These are phyloP conservation scores for Endothia cerciana DNA, from an alignment of 2,329 filamentous ascomycete genomes.

Conservation along the genomic window DNA sequence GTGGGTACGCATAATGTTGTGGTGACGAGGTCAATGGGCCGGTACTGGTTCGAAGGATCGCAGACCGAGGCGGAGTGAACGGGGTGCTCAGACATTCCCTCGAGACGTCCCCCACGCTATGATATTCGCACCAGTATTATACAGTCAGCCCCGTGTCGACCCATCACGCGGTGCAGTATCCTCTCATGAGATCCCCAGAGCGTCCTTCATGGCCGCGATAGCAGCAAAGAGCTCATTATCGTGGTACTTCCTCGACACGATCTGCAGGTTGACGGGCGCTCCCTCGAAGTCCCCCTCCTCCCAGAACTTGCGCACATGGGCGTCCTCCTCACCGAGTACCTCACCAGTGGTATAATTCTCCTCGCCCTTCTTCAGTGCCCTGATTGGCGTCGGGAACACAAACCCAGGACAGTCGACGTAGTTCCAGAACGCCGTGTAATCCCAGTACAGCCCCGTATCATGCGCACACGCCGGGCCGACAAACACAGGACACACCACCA, in stretches of 20 bases:
- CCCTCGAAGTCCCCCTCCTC: slow-evolving; percentile 39
- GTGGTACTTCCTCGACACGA: slow-evolving; percentile 40
- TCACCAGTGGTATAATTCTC: slow-evolving; percentile 34
- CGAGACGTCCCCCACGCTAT: too few species aligned
- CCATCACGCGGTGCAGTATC: too few species aligned
- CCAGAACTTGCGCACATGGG: slow-evolving; percentile 40
- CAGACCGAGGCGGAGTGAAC: too few species aligned
- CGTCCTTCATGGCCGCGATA: slow-evolving; percentile 33
- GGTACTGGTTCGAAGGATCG: too few species aligned
- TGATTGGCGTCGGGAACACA: slow-evolving; percentile 41
- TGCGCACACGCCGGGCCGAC: slow-evolving; percentile 43
- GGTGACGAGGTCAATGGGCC: too few species aligned
- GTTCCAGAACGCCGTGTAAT: slow-evolving; percentile 44
- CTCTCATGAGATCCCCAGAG: slow-evolving; percentile 18
- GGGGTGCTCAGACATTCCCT: too few species aligned
- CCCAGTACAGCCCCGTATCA: slow-evolving; percentile 43
- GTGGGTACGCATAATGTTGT: too few species aligned
- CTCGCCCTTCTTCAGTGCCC: slow-evolving; percentile 33
- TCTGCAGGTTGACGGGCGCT: slow-evolving; percentile 40
- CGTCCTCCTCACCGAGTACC: slow-evolving; percentile 38
- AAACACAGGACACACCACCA: slow-evolving; percentile 42
- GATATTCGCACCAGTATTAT: too few species aligned
- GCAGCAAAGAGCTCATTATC: slow-evolving; percentile 42
- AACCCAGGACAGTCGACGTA: slow-evolving; percentile 44
- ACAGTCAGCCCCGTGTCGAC: too few species aligned